Percentiles rank a stretch among this genome's conserved stretches.
These are phyloP conservation scores for Phaeotremella skinneri DNA, from an alignment of 768 basidiomycete species.

Conservation along the genomic window DNA sequence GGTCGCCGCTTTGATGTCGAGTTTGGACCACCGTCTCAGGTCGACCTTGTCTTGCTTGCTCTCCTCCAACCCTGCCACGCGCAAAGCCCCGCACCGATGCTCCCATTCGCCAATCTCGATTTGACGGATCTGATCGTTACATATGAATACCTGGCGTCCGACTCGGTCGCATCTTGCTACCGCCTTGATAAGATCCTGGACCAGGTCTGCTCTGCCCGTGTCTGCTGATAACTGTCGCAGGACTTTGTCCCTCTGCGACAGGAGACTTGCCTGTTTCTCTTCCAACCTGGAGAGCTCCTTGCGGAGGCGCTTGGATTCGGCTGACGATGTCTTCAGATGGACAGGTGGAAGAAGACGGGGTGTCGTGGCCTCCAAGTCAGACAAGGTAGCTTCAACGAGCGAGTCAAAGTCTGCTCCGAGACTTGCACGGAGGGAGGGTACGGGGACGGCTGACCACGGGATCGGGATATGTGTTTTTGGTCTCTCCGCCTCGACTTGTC, in stretches of 20 bases:
- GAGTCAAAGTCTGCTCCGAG: not conserved
- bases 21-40: not conserved
- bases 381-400: conserved; percentile 6
- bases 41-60: not conserved
- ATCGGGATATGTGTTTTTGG: conserved; percentile 17
- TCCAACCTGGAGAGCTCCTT: conserved; percentile 20
- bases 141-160: conserved; percentile 31
- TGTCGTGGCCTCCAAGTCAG: not conserved
- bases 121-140: conserved; percentile 38
- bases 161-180: conserved; percentile 24
- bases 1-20: not conserved
- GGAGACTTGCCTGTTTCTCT: conserved; percentile 15
- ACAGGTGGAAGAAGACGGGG: conserved; percentile 20
- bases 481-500: too few relatives aligned
- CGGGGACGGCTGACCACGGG: conserved; percentile 24
- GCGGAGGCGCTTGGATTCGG: conserved; percentile 17
- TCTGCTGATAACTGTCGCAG: conserved; percentile 7
- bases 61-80: not conserved
- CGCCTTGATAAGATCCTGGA: conserved; percentile 12
- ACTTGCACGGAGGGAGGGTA: not conserved
- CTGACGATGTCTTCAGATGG: conserved; percentile 3
- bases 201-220: not conserved
- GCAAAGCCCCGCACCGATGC: conserved; percentile 15
- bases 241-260: conserved; percentile 17
- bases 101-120: conserved; percentile 26